Evolutionary conservation across 306 rosid genomes (phyloP), one percentile per base, ranked within the genome.

Genomic region (Ormosia semicastrata): DNA sequence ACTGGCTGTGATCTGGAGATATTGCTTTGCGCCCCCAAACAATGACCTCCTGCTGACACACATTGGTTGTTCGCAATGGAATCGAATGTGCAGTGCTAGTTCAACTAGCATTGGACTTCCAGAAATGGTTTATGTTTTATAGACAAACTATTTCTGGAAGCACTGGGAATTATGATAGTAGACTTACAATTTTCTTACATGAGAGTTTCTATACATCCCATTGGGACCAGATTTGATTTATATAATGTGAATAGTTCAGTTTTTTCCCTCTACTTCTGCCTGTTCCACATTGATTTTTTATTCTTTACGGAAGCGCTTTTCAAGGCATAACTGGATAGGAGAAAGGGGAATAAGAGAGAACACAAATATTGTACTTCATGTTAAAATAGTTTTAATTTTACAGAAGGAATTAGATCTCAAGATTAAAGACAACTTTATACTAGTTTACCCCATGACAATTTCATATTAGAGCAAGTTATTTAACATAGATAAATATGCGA

Each of bases 211-310:
- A 80, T 85, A 85, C 32, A 83, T 86, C 34, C 46, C 72, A 29
- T 41, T 39, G 60, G 70, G 53, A 81, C 70, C 44, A 37, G 68
- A 83, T 75, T 76, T 64, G 37, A 66, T 73, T 57, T 50, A 15
- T 86, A 71, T 84, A 86, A 73, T 88, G 92, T 85, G 83, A 85
- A 86, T 83, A 85, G 83, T 76, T 64, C 60, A n/a, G 76, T 77
- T 72, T 74, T 77, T 64, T 4, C 33, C 71, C 32, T 9, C 1
- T 8, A 7, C 74, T 5, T 30, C 54, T 39, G 56, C 46, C 30
- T 72, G 8, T 69, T 49, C 10, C 32, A 50, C 41, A 2, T 37
- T 47, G 46, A 3, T 67, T 70, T 41, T 69, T 24, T 29, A 9
- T 57, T 65, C 24, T 39, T 72, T 41, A 30, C 2, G 41, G 11